A percentile compares a stretch with the other conserved stretches of the same genome.
Evolutionary conservation across 768 basidiomycete genomes (phyloP).

Genomic region (Leccinum ochraceum): DNA sequence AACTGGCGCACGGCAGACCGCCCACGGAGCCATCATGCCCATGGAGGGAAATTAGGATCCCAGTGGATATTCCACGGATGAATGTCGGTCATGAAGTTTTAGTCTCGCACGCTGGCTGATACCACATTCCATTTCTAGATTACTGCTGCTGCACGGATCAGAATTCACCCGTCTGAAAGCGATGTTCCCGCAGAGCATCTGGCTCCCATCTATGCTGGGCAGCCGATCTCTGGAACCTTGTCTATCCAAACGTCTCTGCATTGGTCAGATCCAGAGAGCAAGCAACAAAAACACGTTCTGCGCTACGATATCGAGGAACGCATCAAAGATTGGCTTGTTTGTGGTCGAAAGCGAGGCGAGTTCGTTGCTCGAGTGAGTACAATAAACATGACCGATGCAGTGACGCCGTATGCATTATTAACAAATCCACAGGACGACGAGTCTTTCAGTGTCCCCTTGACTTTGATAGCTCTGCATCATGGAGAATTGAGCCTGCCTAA

Average conservation of each 20-base stretch:
- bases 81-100: slow-evolving; percentile 50
- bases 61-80: slow-evolving; percentile 83
- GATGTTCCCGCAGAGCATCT: slow-evolving; percentile 29
- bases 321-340: slow-evolving; percentile 85
- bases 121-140: slow-evolving; percentile 47
- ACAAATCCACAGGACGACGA: slow-evolving; percentile 52
- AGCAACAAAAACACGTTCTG: slow-evolving; percentile 51
- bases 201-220: slow-evolving; percentile 75
- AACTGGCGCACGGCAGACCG: slow-evolving; percentile 42
- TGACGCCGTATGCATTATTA: slow-evolving; percentile 2
- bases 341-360: slow-evolving; percentile 84
- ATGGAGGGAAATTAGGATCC: slow-evolving; percentile 81
- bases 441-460: slow-evolving; percentile 61
- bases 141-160: slow-evolving; percentile 58
- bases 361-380: slow-evolving; percentile 67
- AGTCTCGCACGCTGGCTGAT: not conserved
- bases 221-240: slow-evolving; percentile 73
- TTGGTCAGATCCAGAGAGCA: slow-evolving; percentile 59
- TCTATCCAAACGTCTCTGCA: slow-evolving; percentile 72
- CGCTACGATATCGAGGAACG: slow-evolving; percentile 83
- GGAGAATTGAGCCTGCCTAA: slow-evolving; percentile 79
- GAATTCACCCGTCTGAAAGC: slow-evolving; percentile 43
- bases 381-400: not conserved
- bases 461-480: slow-evolving; percentile 84
- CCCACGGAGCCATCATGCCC: slow-evolving; percentile 35